Percentiles rank a stretch among this genome's conserved stretches.
These are phyloP conservation scores for Picea mariana DNA, from an alignment of 83 land plant species.

Conservation along the genomic window DNA sequence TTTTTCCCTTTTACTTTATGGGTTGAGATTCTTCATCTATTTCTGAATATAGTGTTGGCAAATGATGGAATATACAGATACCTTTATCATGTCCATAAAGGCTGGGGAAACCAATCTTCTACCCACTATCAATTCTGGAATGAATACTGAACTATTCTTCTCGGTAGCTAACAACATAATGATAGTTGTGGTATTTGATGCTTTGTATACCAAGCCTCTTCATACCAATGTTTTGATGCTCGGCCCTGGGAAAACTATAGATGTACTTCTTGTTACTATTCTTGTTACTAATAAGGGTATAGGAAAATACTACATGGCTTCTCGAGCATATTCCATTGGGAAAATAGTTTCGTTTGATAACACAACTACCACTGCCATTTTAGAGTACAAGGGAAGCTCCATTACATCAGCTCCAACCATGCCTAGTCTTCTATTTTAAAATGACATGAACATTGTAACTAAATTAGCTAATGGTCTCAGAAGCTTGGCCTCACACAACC, in stretches of 20 bases:
- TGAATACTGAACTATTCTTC: constrained; percentile 29
- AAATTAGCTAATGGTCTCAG: constrained; percentile 12
- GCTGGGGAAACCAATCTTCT: constrained; percentile 33
- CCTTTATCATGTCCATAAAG: not conserved
- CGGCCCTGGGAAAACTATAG: constrained; percentile 39
- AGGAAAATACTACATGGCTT: constrained; percentile 22
- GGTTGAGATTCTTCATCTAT: no score
- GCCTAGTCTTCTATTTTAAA: constrained; percentile 27
- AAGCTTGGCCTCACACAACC: not conserved
- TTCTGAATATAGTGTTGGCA: no score
- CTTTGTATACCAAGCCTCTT: constrained; percentile 30
- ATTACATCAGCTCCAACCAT: no score
- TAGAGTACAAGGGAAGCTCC: no score
- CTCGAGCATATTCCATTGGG: constrained; percentile 2
- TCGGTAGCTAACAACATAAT: constrained; percentile 32
- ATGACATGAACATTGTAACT: constrained; percentile 37
- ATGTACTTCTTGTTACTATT: no score
- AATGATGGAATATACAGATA: no score
- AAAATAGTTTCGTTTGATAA: not conserved
- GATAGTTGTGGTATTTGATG: constrained; percentile 29
- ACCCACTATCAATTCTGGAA: constrained; percentile 29
- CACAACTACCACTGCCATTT: constrained; percentile 13
- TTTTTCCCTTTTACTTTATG: no score
- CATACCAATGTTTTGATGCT: constrained; percentile 19
- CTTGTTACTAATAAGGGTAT: constrained; percentile 18